Evolutionary conservation across 805 yeast species (phyloP).

Genomic region (Wickerhamiella domercqiae): DNA sequence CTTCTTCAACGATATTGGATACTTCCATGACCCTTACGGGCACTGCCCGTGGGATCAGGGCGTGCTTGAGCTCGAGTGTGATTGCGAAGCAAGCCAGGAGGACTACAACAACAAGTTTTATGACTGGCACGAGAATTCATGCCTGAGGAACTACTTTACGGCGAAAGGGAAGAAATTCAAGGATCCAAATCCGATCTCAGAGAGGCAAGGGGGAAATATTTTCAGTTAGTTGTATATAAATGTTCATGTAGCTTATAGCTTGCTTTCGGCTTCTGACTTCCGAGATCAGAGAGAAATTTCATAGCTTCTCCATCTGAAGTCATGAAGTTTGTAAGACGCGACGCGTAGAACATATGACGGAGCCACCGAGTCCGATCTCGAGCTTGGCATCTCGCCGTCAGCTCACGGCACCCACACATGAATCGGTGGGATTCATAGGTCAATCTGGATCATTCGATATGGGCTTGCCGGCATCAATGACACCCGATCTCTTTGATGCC

Average conservation of each 20-base stretch:
- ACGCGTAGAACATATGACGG: too few relatives aligned
- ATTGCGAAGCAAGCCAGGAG: constrained; percentile 26
- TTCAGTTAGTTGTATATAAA: background rate
- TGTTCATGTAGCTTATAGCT: background rate
- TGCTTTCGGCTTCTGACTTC: background rate
- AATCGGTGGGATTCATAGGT: constrained; percentile 10
- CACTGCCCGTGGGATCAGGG: constrained; percentile 60
- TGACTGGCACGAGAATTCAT: constrained; percentile 15
- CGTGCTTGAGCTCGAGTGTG: constrained; percentile 35
- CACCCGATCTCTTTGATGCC: constrained; percentile 1
- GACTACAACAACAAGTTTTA: constrained; percentile 10
- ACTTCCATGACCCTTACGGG: constrained; percentile 47
- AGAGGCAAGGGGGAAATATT: constrained; percentile 1
- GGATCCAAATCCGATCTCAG: constrained; percentile 8
- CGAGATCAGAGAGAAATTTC: background rate
- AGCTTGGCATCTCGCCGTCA: constrained; percentile 2
- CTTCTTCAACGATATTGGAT: constrained; percentile 67
- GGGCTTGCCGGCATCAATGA: background rate
- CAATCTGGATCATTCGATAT: too few relatives aligned
- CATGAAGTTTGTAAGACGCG: too few relatives aligned
- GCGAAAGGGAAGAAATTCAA: constrained; percentile 13
- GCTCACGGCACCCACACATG: constrained; percentile 7
- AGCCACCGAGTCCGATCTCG: constrained; percentile 9
- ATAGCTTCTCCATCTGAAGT: too few relatives aligned
- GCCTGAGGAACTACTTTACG: constrained; percentile 14